Evolutionary conservation across 148 eudicot genomes (phyloP).

Genomic region (Camellia japonica): DNA sequence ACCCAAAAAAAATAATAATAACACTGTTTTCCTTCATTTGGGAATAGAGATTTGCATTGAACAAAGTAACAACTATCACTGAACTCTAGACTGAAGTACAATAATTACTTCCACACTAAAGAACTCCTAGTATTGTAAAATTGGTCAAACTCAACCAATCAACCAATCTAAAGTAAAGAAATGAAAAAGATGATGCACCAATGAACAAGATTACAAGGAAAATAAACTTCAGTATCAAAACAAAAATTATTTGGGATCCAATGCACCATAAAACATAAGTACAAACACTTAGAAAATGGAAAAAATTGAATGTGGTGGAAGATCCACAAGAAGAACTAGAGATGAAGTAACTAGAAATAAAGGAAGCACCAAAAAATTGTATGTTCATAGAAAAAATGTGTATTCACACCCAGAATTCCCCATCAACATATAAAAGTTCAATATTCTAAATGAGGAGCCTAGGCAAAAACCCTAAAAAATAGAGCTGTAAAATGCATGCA

Average conservation of each 20-base stretch:
- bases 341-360: conserved; percentile 2
- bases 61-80: neutral
- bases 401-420: neutral
- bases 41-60: neutral
- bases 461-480: neutral
- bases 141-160: neutral
- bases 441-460: neutral
- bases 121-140: neutral
- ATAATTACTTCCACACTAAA: neutral
- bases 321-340: neutral
- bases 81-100: conserved; percentile 2
- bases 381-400: neutral
- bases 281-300: neutral
- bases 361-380: neutral
- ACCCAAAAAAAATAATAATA: too few species aligned
- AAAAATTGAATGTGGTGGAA: neutral
- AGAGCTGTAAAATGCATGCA: conserved; percentile 1
- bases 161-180: neutral
- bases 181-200: neutral
- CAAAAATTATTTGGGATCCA: neutral
- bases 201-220: neutral
- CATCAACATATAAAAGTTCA: neutral
- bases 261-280: neutral
- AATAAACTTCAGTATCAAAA: neutral
- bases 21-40: neutral